These are phyloP conservation scores for Pezicula radicicola DNA, from an alignment of 2,329 filamentous ascomycete species.

Conservation along the genomic window DNA sequence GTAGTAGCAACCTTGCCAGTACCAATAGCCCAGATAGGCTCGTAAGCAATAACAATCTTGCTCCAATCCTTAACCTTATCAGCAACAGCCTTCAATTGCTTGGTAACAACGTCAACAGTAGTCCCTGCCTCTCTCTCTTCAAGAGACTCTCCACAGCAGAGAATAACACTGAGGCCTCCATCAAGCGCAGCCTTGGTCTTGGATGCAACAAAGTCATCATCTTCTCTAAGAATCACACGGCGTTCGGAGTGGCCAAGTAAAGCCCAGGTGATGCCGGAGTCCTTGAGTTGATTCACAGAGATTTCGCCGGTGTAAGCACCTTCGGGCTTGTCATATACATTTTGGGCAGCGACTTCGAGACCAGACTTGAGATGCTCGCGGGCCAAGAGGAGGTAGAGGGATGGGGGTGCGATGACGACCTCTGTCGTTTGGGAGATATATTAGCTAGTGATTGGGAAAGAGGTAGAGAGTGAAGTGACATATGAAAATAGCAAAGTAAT, in stretches of 20 bases:
- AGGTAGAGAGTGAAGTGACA: not conserved
- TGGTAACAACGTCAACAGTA: constrained; percentile 82
- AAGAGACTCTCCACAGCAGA: constrained; percentile 95
- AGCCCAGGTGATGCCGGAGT: constrained; percentile 83
- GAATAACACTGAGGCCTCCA: constrained; percentile 84
- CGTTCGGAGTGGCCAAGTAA: constrained; percentile 95
- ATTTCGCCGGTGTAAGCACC: constrained; percentile 98
- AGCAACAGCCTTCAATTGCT: constrained; percentile 79
- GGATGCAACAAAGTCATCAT: constrained; percentile 78
- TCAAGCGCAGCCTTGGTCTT: constrained; percentile 95
- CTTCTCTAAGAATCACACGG: constrained; percentile 83
- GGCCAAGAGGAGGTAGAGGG: constrained; percentile 85
- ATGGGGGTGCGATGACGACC: constrained; percentile 89
- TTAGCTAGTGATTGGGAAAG: constrained; percentile 1
- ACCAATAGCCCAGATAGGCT: constrained; percentile 96
- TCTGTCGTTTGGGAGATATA: constrained; percentile 47
- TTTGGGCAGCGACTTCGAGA: constrained; percentile 89
- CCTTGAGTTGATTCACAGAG: constrained; percentile 85
- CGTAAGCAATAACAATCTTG: constrained; percentile 95
- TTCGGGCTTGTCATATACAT: constrained; percentile 95
- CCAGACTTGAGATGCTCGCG: constrained; percentile 73
- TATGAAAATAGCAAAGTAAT: not conserved
- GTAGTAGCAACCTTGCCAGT: constrained; percentile 91
- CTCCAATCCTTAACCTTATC: constrained; percentile 83
- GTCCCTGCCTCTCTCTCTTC: constrained; percentile 84